These are phyloP conservation scores for Sporothrix inflata DNA, from an alignment of 2,329 filamentous ascomycete genomes.

Conservation along the genomic window DNA sequence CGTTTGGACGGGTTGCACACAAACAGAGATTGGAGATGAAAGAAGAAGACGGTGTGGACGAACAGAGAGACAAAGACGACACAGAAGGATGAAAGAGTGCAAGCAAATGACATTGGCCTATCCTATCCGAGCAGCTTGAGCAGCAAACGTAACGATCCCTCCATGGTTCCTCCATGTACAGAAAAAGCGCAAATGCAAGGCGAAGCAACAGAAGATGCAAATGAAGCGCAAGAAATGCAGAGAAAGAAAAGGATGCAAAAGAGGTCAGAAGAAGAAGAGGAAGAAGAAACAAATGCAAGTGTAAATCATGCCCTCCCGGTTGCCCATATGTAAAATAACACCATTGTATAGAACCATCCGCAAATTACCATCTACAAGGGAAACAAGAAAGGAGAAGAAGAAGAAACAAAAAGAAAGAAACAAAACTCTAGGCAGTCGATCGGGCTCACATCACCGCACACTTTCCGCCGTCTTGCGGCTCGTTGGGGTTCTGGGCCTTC, in stretches of 20 bases:
- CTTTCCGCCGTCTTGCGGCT: slow-evolving; percentile 78
- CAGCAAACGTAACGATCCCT: slow-evolving; percentile 1
- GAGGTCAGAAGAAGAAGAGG: not conserved
- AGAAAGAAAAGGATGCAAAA: not conserved
- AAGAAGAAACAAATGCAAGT: slow-evolving; percentile 11
- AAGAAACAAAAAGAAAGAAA: not conserved
- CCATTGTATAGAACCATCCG: slow-evolving; percentile 10
- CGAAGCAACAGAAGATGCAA: not conserved
- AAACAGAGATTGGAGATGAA: not conserved
- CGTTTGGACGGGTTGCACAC: not conserved
- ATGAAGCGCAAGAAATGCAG: not conserved
- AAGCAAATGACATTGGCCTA: slow-evolving; percentile 15
- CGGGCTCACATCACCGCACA: slow-evolving; percentile 78
- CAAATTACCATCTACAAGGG: slow-evolving; percentile 16
- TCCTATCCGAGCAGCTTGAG: slow-evolving; percentile 11
- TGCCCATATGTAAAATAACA: slow-evolving; percentile 18
- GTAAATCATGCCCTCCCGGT: slow-evolving; percentile 6
- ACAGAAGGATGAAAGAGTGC: not conserved
- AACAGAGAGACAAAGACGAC: not conserved
- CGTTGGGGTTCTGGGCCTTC: slow-evolving; percentile 86
- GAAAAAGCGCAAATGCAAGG: slow-evolving; percentile 8
- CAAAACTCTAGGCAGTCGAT: not conserved
- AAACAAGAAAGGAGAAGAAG: not conserved
- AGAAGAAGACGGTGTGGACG: not conserved
- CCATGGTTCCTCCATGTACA: slow-evolving; percentile 9